phyloP scores from a whole-genome alignment of 768 basidiomycete species.

The Trametes maxima region DNA sequence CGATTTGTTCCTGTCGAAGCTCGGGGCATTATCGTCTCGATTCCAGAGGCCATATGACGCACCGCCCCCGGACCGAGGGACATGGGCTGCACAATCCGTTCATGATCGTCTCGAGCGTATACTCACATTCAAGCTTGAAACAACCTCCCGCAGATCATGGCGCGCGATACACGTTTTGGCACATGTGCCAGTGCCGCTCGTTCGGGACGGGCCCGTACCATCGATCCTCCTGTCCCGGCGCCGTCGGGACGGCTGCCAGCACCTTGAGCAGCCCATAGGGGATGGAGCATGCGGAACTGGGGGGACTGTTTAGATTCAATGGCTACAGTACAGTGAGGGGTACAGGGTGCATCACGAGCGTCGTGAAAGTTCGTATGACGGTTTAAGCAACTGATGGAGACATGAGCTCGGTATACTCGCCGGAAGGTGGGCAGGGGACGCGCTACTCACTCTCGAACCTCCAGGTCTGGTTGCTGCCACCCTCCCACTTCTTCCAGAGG shows the following conservation, averaged over 20 bases:
- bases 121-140: neutral
- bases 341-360: neutral
- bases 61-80: too few relatives aligned
- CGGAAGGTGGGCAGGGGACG: neutral
- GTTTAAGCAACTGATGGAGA: neutral
- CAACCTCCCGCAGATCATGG: slow-evolving; percentile 1
- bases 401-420: neutral
- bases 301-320: neutral
- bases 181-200: neutral
- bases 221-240: neutral
- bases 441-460: slow-evolving; percentile 35
- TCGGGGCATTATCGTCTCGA: too few relatives aligned
- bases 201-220: neutral
- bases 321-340: neutral
- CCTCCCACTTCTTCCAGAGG: slow-evolving; percentile 52
- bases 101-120: neutral
- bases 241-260: neutral
- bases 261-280: neutral
- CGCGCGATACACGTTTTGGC: neutral
- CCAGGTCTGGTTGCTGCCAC: slow-evolving; percentile 56
- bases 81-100: neutral
- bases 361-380: too few relatives aligned
- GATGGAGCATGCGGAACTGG: neutral
- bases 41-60: too few relatives aligned
- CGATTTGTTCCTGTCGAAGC: too few relatives aligned